Evolutionary conservation across 139 green algal genomes (phyloP).

Genomic region (Asterochloris sp.): DNA sequence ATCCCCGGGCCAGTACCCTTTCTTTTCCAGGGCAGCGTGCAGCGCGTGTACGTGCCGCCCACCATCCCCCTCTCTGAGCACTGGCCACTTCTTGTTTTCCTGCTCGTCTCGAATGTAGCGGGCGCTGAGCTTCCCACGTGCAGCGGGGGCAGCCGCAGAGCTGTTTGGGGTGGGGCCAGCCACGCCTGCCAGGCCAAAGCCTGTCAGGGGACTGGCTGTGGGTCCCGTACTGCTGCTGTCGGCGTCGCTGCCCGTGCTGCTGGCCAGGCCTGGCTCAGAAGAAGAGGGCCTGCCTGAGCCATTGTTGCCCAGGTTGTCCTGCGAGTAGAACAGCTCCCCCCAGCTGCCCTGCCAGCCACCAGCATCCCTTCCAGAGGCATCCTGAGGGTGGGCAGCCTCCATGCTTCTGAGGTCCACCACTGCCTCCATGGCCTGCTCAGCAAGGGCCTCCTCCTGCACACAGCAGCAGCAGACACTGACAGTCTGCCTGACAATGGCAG

Average conservation of each 20-base stretch:
- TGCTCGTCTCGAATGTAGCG: not conserved
- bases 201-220: not conserved
- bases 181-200: no score
- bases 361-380: not conserved
- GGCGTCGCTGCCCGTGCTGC: not conserved
- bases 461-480: not conserved
- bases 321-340: constrained; percentile 1
- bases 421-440: not conserved
- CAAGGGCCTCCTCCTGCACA: not conserved
- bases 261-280: not conserved
- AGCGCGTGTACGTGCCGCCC: constrained; percentile 54
- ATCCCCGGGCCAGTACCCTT: constrained; percentile 48
- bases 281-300: not conserved
- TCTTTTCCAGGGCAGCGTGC: constrained; percentile 39
- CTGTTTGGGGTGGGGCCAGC: not conserved
- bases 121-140: not conserved
- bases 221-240: not conserved
- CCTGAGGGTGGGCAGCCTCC: not conserved
- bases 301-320: not conserved
- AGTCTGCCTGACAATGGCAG: not conserved
- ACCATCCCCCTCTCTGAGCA: constrained; percentile 61
- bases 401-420: not conserved
- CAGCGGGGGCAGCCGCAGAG: not conserved
- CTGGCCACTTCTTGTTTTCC: constrained; percentile 35
- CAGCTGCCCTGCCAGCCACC: constrained; percentile 5